Evolutionary conservation across 106 monocot genomes (phyloP).

Genomic region (Agapanthus africanus): DNA sequence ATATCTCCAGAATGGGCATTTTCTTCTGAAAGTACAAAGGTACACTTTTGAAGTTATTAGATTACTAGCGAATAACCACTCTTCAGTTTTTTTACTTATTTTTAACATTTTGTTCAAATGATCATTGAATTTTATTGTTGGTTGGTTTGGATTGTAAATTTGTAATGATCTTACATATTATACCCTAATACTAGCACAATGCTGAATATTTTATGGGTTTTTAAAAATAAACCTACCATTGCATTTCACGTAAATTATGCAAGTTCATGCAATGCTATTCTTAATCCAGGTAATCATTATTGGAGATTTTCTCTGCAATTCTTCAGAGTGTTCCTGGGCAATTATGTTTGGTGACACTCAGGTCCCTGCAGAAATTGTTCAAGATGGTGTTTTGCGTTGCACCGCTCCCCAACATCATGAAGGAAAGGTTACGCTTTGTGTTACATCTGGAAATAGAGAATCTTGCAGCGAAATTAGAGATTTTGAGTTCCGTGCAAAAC

Average conservation of each 20-base stretch:
- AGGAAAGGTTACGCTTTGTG: slow-evolving; percentile 41
- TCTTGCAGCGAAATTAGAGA: slow-evolving; percentile 55
- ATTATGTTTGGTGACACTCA: slow-evolving; percentile 69
- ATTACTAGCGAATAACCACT: not conserved
- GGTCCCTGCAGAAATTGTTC: slow-evolving; percentile 59
- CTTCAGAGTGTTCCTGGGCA: slow-evolving; percentile 42
- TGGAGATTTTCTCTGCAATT: slow-evolving; percentile 49
- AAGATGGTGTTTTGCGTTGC: slow-evolving; percentile 54
- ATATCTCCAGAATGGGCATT: slow-evolving; percentile 89
- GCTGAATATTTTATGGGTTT: not conserved
- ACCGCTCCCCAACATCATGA: slow-evolving; percentile 34
- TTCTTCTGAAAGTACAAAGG: slow-evolving; percentile 62
- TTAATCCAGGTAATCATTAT: slow-evolving; percentile 48
- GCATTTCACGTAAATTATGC: not conserved
- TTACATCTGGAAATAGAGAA: slow-evolving; percentile 54
- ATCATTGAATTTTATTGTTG: not conserved
- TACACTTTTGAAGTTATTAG: slow-evolving; percentile 7
- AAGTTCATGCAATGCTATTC: too few relatives aligned
- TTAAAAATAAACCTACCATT: too few relatives aligned
- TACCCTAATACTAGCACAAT: not conserved
- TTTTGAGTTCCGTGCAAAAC: slow-evolving; percentile 43
- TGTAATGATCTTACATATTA: not conserved
- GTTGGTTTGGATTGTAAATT: not conserved
- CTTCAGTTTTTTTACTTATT: not conserved
- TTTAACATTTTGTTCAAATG: not conserved